Conservation (phyloP, 352 stramenopile genomes). For the Globisporangium splendens region DNA sequence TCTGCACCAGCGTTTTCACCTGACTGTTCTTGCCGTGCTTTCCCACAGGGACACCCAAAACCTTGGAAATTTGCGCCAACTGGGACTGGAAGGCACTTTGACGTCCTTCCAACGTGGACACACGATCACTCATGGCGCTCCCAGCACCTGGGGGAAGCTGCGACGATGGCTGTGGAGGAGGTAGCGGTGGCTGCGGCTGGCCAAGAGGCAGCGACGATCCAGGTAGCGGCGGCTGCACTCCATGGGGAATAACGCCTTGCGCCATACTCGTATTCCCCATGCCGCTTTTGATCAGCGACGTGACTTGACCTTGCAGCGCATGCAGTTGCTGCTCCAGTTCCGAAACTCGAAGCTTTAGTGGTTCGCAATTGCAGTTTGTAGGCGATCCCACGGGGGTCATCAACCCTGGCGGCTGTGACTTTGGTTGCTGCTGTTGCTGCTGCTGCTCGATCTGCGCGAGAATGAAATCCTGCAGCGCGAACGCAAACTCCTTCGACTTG, state of each 20-base stretch:
- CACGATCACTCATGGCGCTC: constrained; percentile 60
- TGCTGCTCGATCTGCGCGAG: constrained; percentile 32
- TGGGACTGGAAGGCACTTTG: constrained; percentile 83
- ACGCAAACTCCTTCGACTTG: constrained; percentile 56
- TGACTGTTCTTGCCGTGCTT: constrained; percentile 68
- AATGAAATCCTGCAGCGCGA: constrained; percentile 57
- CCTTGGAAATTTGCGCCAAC: constrained; percentile 71
- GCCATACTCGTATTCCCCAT: constrained; percentile 15
- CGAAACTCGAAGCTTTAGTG: constrained; percentile 38
- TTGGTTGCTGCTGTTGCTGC: constrained; percentile 12
- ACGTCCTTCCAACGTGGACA: constrained; percentile 72
- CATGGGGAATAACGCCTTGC: neutral
- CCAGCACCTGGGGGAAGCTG: constrained; percentile 9
- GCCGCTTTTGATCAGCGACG: constrained; percentile 7
- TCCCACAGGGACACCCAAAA: constrained; percentile 57
- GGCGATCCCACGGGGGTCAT: neutral
- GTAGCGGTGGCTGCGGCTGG: constrained; percentile 18
- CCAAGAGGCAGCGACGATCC: constrained; percentile 4
- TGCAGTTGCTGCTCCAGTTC: constrained; percentile 50
- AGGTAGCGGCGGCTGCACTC: constrained; percentile 8
- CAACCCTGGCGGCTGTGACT: constrained; percentile 9
- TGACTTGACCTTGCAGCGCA: constrained; percentile 43
- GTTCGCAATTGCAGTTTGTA: constrained; percentile 34
- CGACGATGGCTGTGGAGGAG: constrained; percentile 10
- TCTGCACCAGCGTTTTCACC: constrained; percentile 71